phyloP scores from a whole-genome alignment of 345 rosid species.

The Camelina hispida region DNA sequence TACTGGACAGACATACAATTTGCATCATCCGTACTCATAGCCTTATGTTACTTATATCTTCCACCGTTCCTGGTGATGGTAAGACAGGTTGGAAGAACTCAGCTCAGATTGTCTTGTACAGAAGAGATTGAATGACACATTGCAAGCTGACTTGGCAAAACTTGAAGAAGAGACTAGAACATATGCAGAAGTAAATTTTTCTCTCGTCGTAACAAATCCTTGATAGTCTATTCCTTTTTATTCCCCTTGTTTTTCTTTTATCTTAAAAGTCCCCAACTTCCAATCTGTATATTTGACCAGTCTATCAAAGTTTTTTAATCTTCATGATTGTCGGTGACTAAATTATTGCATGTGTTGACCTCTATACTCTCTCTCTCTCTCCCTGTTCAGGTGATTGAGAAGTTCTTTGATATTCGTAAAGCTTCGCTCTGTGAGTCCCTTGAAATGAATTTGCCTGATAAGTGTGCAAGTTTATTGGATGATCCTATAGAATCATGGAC shows the following conservation, averaged over 20 bases:
- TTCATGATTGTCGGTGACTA: slow-evolving; percentile 4
- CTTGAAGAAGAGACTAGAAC: slow-evolving; percentile 62
- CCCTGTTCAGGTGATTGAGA: slow-evolving; percentile 65
- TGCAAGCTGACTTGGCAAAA: slow-evolving; percentile 63
- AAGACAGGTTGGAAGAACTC: slow-evolving; percentile 75
- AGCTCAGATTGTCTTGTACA: slow-evolving; percentile 61
- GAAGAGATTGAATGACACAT: slow-evolving; percentile 60
- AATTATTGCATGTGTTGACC: slow-evolving; percentile 8
- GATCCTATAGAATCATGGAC: slow-evolving; percentile 82
- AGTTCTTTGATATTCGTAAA: slow-evolving; percentile 73
- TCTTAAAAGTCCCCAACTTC: neutral
- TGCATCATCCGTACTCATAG: slow-evolving; percentile 7
- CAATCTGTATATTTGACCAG: neutral
- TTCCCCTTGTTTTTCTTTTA: neutral
- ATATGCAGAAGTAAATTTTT: slow-evolving; percentile 59
- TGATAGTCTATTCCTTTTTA: neutral
- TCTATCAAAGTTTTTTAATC: neutral
- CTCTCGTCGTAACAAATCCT: neutral
- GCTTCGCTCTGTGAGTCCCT: slow-evolving; percentile 52
- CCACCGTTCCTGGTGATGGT: slow-evolving; percentile 14
- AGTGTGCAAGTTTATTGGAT: slow-evolving; percentile 67
- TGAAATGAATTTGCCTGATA: slow-evolving; percentile 65
- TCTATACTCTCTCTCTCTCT: neutral
- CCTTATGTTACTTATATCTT: slow-evolving; percentile 7
- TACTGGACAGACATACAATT: slow-evolving; percentile 6